Evolutionary conservation across 371 early-diverging fungal species (phyloP).

Genomic region (Encephalitozoon cuniculi): DNA sequence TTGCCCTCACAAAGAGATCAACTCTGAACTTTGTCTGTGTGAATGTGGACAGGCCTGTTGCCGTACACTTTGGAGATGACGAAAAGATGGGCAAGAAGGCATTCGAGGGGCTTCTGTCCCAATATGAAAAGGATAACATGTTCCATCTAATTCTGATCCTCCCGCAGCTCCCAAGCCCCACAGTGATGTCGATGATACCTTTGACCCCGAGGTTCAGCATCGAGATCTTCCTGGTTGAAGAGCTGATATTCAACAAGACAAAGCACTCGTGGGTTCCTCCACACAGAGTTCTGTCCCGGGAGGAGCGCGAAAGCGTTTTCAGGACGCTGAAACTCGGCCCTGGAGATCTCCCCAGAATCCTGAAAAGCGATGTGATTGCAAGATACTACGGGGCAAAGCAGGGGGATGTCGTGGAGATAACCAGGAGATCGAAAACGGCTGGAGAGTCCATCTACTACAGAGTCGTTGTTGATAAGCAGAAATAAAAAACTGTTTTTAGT

Average conservation of each 20-base stretch:
- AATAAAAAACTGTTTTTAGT: neutral
- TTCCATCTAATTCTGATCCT: conserved; percentile 54
- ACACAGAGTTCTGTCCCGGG: conserved; percentile 75
- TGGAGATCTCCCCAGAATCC: conserved; percentile 85
- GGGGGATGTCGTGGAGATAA: conserved; percentile 91
- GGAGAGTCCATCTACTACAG: conserved; percentile 86
- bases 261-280: conserved; percentile 86
- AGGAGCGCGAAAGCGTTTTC: conserved; percentile 80
- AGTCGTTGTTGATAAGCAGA: conserved; percentile 59
- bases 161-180: conserved; percentile 40
- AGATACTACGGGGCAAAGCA: conserved; percentile 86
- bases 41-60: conserved; percentile 32
- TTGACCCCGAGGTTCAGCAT: conserved; percentile 67
- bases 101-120: conserved; percentile 48
- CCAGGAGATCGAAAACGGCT: conserved; percentile 84
- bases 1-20: conserved; percentile 30
- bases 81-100: conserved; percentile 54
- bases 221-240: conserved; percentile 83
- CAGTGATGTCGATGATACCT: conserved; percentile 37
- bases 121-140: conserved; percentile 47
- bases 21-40: conserved; percentile 38
- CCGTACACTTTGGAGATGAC: conserved; percentile 55
- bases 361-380: conserved; percentile 79
- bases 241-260: conserved; percentile 91
- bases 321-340: conserved; percentile 79